A percentile compares a stretch with the other conserved stretches of the same genome.
Conservation (phyloP, 768 basidiomycete species). For the Pholiota microspora region DNA sequence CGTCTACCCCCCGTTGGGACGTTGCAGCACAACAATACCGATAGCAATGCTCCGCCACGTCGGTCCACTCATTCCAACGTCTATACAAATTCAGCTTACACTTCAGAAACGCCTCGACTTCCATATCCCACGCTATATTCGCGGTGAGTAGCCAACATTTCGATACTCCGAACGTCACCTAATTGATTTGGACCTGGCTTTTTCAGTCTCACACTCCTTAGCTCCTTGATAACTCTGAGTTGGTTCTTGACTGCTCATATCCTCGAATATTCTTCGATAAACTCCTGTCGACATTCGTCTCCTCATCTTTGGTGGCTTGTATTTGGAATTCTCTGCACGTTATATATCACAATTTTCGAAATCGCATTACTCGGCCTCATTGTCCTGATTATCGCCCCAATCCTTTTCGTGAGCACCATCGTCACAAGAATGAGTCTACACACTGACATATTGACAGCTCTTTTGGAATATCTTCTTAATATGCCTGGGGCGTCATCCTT, state of each 20-base stretch:
- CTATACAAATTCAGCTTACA: background rate
- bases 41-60: background rate
- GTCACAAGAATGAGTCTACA: background rate
- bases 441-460: slow-evolving; percentile 38
- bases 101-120: slow-evolving; percentile 6
- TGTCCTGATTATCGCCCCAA: slow-evolving; percentile 76
- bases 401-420: slow-evolving; percentile 62
- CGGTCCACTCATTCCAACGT: background rate
- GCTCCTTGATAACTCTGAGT: slow-evolving; percentile 67
- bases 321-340: slow-evolving; percentile 75
- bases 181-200: background rate
- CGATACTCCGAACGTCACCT: background rate
- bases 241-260: slow-evolving; percentile 87
- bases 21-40: background rate
- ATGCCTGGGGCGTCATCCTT: slow-evolving; percentile 76
- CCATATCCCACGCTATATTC: slow-evolving; percentile 31
- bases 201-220: slow-evolving; percentile 49
- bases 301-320: slow-evolving; percentile 88
- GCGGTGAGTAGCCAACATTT: slow-evolving; percentile 30
- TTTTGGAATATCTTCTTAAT: slow-evolving; percentile 78
- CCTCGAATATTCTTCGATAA: slow-evolving; percentile 71
- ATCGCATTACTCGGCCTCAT: slow-evolving; percentile 73
- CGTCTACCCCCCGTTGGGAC: background rate
- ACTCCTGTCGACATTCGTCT: slow-evolving; percentile 68
- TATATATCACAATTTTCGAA: slow-evolving; percentile 71